Evolutionary conservation across 495 filamentous ascomycete genomes (phyloP), one percentile per base, ranked within the genome.

Genomic region (Penicillium salamii): DNA sequence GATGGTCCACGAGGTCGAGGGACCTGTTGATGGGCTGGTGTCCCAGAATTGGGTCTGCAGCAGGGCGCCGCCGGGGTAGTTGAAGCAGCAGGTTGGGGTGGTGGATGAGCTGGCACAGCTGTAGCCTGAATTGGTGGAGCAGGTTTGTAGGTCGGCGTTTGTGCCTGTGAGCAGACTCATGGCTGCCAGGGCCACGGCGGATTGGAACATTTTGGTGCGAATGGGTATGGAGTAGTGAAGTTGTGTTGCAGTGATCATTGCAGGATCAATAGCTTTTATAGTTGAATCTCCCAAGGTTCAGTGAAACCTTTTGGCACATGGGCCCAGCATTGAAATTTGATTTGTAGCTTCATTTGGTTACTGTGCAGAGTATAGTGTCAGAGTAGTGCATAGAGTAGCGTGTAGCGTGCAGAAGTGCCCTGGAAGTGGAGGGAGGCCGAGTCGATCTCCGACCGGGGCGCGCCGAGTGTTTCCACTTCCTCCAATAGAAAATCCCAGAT

Each of bases 11-110:
- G 82, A 83, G 58, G 91, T 78, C n/a, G 71, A 70, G 1, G 83
- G 85, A 1, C 84, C 85, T 2, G 79, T 80, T 21, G 80, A 66
- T 7, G 83, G 82, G 57, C 82, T 62, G 0, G 79, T 77, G 57
- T 92, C 88, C 88, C 88, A 95, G 73, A 93, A 91, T 55, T 92
- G 88, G 13, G 88, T 89, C 59, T 81, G 78, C 32, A 91, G 70
- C 20, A 92, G 65, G 40, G 85, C 77, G 6, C 89, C 89, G 19
- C 88, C 87, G 0, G 86, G 86, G 41, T 78, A 68, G 49, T 90
- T 85, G 66, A 85, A 89, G 72, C 89, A 93, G 72, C 89, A 92
- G 15, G 77, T 77, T 49, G 83, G 70, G n/a, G 67, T 40, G 47
- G 61, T 55, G 29, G 62, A 59, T 13, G 61, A 66, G 53, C 62